These are phyloP conservation scores for Spencermartinsiella europaea DNA, from an alignment of 805 yeast species.

Conservation along the genomic window DNA sequence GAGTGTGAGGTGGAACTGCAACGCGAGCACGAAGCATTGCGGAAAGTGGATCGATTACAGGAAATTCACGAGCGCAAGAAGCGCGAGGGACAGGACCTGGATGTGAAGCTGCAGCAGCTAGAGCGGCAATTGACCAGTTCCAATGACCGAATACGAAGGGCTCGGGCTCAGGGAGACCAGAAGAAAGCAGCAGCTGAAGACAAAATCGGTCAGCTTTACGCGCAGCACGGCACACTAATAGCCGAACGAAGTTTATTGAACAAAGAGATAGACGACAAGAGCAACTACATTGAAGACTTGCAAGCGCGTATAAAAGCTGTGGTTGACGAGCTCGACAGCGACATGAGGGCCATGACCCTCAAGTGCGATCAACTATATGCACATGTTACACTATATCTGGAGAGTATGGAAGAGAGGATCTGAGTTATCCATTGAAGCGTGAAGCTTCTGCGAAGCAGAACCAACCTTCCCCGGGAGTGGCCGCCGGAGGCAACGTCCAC, in stretches of 20 bases:
- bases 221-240: slow-evolving; percentile 44
- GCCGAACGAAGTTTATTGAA: slow-evolving; percentile 37
- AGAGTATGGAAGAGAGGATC: slow-evolving; percentile 41
- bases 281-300: slow-evolving; percentile 41
- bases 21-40: slow-evolving; percentile 39
- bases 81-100: slow-evolving; percentile 37
- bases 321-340: slow-evolving; percentile 45
- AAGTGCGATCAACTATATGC: slow-evolving; percentile 52
- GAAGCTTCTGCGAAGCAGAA: too few species aligned
- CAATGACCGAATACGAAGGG: slow-evolving; percentile 43
- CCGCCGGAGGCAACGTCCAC: too few species aligned
- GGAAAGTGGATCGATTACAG: slow-evolving; percentile 36
- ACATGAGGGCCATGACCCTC: slow-evolving; percentile 46
- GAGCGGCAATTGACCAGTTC: slow-evolving; percentile 45
- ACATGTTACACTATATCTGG: slow-evolving; percentile 49
- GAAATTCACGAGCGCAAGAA: slow-evolving; percentile 39
- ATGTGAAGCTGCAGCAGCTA: slow-evolving; percentile 42
- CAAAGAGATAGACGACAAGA: slow-evolving; percentile 44
- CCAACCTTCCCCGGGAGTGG: too few species aligned
- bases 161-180: slow-evolving; percentile 40
- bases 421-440: too few species aligned
- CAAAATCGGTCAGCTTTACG: slow-evolving; percentile 41
- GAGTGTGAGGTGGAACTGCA: slow-evolving; percentile 46
- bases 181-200: slow-evolving; percentile 41
- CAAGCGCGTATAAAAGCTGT: slow-evolving; percentile 39